Conservation (phyloP, 805 yeast genomes). For the Lachancea thermotolerans region DNA sequence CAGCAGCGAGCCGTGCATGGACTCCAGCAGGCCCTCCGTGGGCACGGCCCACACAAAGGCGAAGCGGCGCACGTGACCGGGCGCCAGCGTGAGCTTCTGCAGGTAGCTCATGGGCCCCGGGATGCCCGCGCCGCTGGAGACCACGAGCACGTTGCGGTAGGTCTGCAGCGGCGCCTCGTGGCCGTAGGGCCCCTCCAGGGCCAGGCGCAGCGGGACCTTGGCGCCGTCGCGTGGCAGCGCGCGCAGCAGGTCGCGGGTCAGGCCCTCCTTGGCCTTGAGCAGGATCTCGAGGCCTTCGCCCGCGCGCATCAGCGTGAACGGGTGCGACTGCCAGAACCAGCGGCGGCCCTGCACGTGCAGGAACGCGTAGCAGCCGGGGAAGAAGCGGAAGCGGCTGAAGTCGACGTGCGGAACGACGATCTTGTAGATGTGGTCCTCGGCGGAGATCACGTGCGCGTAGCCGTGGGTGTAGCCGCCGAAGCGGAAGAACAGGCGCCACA, state of each 20-base stretch:
- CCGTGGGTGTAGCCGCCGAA: conserved; percentile 16
- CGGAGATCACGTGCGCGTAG: conserved; percentile 1
- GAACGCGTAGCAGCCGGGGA: conserved; percentile 12
- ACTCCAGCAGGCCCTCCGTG: conserved; percentile 5
- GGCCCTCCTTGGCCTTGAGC: conserved; percentile 43
- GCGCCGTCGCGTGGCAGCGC: conserved; percentile 23
- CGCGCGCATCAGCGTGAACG: conserved; percentile 45
- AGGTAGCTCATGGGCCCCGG: conserved; percentile 40
- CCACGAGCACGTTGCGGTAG: conserved; percentile 48
- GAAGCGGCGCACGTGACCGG: neutral
- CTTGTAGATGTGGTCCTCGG: conserved; percentile 7
- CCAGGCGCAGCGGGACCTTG: conserved; percentile 29
- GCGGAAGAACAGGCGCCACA: conserved; percentile 24
- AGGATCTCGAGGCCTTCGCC: conserved; percentile 34
- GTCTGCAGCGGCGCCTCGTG: conserved; percentile 40
- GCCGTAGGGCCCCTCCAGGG: conserved; percentile 71
- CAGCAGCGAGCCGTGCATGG: conserved; percentile 1
- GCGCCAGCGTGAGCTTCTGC: neutral
- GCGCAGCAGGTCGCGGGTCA: conserved; percentile 33
- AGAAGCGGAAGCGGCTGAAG: conserved; percentile 2
- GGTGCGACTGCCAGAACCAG: conserved; percentile 50
- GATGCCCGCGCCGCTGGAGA: conserved; percentile 74
- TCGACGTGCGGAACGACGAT: conserved; percentile 6
- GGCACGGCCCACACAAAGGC: conserved; percentile 11
- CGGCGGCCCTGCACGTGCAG: conserved; percentile 6